A percentile compares a stretch with the other conserved stretches of the same genome.
phyloP scores from a whole-genome alignment of 352 stramenopile genomes.

The Phytopythium mirpurense region DNA sequence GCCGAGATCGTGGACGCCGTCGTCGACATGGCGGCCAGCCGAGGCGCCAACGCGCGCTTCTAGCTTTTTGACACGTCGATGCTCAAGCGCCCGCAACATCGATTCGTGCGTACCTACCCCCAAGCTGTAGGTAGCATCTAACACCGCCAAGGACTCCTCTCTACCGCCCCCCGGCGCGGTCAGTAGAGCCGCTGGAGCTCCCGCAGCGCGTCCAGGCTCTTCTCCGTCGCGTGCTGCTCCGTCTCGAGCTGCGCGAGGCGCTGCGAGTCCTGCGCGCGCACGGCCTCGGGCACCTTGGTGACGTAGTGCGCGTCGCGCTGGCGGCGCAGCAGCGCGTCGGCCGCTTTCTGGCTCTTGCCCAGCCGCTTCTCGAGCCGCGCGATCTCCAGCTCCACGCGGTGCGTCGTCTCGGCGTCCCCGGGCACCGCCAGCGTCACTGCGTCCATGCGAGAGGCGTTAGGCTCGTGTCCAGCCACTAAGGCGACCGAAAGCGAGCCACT shows the following conservation, averaged over 20 bases:
- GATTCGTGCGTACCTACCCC: no score
- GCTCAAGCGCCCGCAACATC: no score
- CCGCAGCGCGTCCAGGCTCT: slow-evolving; percentile 46
- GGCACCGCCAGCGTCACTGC: slow-evolving; percentile 64
- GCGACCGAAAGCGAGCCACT: no score
- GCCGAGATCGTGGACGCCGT: slow-evolving; percentile 38
- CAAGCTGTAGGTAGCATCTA: no score
- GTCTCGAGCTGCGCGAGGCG: slow-evolving; percentile 53
- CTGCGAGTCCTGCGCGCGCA: slow-evolving; percentile 56
- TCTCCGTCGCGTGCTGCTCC: slow-evolving; percentile 40
- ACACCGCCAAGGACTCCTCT: background rate
- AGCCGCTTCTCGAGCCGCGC: slow-evolving; percentile 57
- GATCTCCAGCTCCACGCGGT: slow-evolving; percentile 59
- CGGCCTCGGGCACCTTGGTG: slow-evolving; percentile 54
- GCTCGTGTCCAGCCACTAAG: no score
- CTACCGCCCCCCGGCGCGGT: background rate
- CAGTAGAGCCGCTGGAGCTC: slow-evolving; percentile 60
- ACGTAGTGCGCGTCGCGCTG: slow-evolving; percentile 44
- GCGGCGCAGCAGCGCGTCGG: slow-evolving; percentile 38
- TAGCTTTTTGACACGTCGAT: no score
- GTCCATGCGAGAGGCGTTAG: background rate
- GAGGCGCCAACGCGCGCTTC: background rate
- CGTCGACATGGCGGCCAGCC: slow-evolving; percentile 18
- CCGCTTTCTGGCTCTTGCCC: slow-evolving; percentile 41
- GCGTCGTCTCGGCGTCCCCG: slow-evolving; percentile 56